Evolutionary conservation across 371 early-diverging fungal genomes (phyloP).

Genomic region (Mucor mucedo): DNA sequence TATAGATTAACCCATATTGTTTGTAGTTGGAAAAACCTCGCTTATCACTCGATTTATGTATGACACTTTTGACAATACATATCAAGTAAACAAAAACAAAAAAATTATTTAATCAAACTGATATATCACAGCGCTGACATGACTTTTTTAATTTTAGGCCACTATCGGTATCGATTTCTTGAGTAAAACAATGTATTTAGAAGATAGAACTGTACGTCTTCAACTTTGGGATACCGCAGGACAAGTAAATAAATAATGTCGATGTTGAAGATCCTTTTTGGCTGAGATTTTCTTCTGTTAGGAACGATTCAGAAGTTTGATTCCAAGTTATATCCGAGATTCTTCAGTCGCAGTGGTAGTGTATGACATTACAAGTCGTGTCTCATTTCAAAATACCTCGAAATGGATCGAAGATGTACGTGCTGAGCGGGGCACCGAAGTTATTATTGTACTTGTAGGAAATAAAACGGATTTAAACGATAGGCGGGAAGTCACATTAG

Average conservation of each 20-base stretch:
- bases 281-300: constrained; percentile 29
- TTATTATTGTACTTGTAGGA: constrained; percentile 96
- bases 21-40: constrained; percentile 96
- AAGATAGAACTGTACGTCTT: constrained; percentile 93
- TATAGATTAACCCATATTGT: not conserved
- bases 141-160: constrained; percentile 61
- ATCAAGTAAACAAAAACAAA: constrained; percentile 66
- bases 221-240: constrained; percentile 99
- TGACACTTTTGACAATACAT: constrained; percentile 95
- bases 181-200: constrained; percentile 97
- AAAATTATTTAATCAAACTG: too few species aligned
- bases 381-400: constrained; percentile 91
- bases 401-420: constrained; percentile 99
- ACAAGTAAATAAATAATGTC: constrained; percentile 68
- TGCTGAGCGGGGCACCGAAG: constrained; percentile 94
- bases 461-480: constrained; percentile 98
- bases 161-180: constrained; percentile 99
- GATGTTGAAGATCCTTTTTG: not conserved
- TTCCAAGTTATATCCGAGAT: constrained; percentile 98
- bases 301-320: constrained; percentile 95
- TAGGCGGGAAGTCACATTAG: constrained; percentile 89
- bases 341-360: constrained; percentile 98
- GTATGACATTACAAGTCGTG: constrained; percentile 92
- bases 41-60: constrained; percentile 98
- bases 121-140: too few species aligned